Conservation (phyloP, 306 rosid genomes). For the Quercus glauca region DNA sequence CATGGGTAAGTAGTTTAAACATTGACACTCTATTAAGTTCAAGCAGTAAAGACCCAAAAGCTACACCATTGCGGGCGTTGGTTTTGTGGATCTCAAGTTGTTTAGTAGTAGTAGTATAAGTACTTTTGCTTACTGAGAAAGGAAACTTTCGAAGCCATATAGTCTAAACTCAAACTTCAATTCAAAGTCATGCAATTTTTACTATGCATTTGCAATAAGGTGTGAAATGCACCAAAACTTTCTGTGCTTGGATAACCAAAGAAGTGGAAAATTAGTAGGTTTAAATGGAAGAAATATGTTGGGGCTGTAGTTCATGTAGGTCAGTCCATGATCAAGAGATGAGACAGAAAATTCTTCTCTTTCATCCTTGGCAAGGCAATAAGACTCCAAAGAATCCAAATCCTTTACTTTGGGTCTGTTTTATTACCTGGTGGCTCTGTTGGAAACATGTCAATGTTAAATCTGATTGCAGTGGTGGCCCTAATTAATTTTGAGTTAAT, state of each 20-base stretch:
- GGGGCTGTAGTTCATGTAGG: background rate
- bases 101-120: background rate
- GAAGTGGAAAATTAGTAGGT: background rate
- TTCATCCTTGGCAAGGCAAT: background rate
- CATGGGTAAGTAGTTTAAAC: conserved; percentile 50
- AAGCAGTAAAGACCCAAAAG: background rate
- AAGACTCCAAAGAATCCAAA: background rate
- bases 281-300: background rate
- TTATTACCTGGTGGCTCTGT: background rate
- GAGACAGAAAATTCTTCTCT: background rate
- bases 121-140: background rate
- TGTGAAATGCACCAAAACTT: background rate
- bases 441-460: background rate
- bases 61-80: conserved; percentile 3
- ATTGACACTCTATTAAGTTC: background rate
- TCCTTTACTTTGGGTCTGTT: background rate
- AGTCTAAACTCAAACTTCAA: background rate
- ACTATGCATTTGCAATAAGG: background rate
- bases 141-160: background rate
- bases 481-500: background rate
- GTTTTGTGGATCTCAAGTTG: background rate
- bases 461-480: background rate
- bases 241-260: background rate
- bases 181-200: background rate
- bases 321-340: background rate